A percentile compares a stretch with the other conserved stretches of the same genome.
Conservation (phyloP, 495 filamentous ascomycete species). For the Peziza echinospora region DNA sequence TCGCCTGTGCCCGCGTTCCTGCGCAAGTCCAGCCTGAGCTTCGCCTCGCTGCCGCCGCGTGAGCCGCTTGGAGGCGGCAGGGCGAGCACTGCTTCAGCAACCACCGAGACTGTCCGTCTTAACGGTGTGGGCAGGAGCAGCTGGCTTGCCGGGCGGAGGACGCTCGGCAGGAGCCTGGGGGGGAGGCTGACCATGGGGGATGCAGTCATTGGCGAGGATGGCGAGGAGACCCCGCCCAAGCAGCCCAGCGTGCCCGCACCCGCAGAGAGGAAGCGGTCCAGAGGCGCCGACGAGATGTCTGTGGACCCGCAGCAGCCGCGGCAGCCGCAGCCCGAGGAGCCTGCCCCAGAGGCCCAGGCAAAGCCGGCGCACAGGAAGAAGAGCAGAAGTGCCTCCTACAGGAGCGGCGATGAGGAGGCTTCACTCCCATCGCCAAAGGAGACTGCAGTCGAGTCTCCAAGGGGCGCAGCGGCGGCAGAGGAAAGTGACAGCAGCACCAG, state of each 20-base stretch:
- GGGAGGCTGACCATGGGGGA: neutral
- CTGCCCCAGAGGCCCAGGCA: constrained; percentile 12
- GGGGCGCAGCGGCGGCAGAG: constrained; percentile 5
- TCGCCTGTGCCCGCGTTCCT: constrained; percentile 27
- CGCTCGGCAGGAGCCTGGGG: constrained; percentile 17
- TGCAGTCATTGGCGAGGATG: neutral
- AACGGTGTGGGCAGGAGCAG: constrained; percentile 22
- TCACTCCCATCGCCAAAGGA: neutral
- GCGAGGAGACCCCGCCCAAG: no score
- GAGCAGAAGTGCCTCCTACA: constrained; percentile 10
- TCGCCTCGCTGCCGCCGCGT: constrained; percentile 74
- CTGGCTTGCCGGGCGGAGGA: constrained; percentile 39
- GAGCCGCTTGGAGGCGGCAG: constrained; percentile 63
- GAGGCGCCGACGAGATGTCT: neutral
- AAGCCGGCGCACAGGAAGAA: constrained; percentile 20
- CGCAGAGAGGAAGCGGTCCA: neutral
- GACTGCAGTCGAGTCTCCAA: neutral
- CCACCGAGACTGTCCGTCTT: constrained; percentile 43
- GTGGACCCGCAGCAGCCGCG: neutral
- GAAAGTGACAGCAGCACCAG: constrained; percentile 12
- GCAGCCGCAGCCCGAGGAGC: constrained; percentile 26
- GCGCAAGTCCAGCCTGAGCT: constrained; percentile 82
- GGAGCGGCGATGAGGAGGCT: neutral
- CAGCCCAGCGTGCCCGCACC: neutral
- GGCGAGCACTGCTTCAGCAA: constrained; percentile 50